Conservation (phyloP, 352 stramenopile species). For the Phytophthora chlamydospora region DNA sequence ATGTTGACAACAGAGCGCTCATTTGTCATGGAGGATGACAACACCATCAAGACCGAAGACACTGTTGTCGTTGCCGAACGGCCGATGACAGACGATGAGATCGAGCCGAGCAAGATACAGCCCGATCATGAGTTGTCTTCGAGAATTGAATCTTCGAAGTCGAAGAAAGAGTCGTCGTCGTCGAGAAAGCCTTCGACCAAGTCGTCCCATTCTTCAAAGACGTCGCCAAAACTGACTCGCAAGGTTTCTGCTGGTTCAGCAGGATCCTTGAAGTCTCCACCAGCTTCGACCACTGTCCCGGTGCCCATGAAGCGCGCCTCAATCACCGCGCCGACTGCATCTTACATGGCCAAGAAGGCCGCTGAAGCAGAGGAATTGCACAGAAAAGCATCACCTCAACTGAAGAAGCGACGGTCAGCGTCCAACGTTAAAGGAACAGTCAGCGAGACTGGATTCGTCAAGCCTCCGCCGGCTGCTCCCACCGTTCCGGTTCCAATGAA, state of each 20-base stretch:
- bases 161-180: slow-evolving; percentile 7
- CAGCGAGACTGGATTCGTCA: slow-evolving; percentile 32
- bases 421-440: slow-evolving; percentile 22
- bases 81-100: slow-evolving; percentile 61
- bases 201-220: background rate
- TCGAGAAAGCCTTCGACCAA: slow-evolving; percentile 10
- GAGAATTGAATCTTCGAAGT: slow-evolving; percentile 10
- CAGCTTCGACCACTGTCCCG: slow-evolving; percentile 18
- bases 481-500: slow-evolving; percentile 36
- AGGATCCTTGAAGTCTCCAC: slow-evolving; percentile 30
- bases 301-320: slow-evolving; percentile 36
- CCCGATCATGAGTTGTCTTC: slow-evolving; percentile 18
- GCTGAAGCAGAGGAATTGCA: slow-evolving; percentile 19
- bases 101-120: slow-evolving; percentile 19
- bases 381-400: slow-evolving; percentile 5
- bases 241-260: slow-evolving; percentile 31
- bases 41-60: slow-evolving; percentile 66
- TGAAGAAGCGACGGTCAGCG: slow-evolving; percentile 24
- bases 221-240: slow-evolving; percentile 24
- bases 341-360: slow-evolving; percentile 33
- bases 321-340: slow-evolving; percentile 37
- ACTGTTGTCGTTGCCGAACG: slow-evolving; percentile 67
- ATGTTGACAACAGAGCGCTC: slow-evolving; percentile 76
- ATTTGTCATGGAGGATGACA: slow-evolving; percentile 68
- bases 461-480: slow-evolving; percentile 23